These are phyloP conservation scores for Luffa acutangula DNA, from an alignment of 306 rosid species.

Conservation along the genomic window DNA sequence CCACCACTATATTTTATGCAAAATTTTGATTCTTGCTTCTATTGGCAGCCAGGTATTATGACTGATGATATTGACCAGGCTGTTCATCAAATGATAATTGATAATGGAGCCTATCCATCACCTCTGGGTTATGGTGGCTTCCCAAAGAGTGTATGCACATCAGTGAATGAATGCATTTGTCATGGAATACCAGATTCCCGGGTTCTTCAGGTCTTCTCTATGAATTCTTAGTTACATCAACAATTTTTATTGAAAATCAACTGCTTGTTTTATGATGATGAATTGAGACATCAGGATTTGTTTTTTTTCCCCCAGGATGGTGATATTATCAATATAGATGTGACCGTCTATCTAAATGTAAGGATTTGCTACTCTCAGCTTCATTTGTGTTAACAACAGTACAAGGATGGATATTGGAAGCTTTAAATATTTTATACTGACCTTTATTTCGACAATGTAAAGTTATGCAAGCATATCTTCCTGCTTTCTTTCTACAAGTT, in stretches of 20 bases:
- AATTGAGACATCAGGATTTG: background rate
- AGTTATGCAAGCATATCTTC: background rate
- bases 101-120: conserved; percentile 91
- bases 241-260: background rate
- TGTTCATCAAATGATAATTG: conserved; percentile 90
- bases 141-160: conserved; percentile 97
- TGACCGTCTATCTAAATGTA: conserved; percentile 86
- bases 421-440: background rate
- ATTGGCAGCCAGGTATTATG: conserved; percentile 90
- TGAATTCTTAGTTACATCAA: conserved; percentile 10
- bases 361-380: conserved; percentile 16
- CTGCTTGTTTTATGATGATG: background rate
- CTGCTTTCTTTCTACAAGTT: background rate
- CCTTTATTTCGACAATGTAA: background rate
- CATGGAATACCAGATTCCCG: conserved; percentile 95
- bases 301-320: conserved; percentile 60
- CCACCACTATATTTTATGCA: conserved; percentile 5
- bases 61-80: conserved; percentile 91
- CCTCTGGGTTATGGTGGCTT: conserved; percentile 93
- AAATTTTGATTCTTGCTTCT: conserved; percentile 30
- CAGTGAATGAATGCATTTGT: conserved; percentile 93
- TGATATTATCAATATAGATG: conserved; percentile 84
- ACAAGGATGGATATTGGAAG: background rate
- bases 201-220: conserved; percentile 53
- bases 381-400: background rate